phyloP scores from a whole-genome alignment of 768 basidiomycete genomes.

The Calocybe cyanea region DNA sequence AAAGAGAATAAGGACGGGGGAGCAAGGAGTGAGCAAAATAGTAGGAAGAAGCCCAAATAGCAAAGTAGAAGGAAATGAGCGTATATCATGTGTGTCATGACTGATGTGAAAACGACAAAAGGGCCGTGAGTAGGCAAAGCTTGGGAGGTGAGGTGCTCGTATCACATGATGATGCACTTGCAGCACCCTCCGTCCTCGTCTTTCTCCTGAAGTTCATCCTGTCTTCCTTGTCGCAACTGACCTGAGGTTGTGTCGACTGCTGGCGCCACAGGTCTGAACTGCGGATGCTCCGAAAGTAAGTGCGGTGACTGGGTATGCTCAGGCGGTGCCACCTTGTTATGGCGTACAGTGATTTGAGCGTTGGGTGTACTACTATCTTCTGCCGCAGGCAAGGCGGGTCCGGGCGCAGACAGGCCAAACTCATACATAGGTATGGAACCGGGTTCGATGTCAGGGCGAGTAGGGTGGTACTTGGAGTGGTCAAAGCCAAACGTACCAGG shows the following conservation, averaged over 20 bases:
- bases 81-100: background rate
- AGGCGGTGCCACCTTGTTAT: constrained; percentile 24
- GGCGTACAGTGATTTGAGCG: constrained; percentile 12
- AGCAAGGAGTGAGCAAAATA: constrained; percentile 9
- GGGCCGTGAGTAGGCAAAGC: background rate
- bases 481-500: constrained; percentile 84
- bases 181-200: constrained; percentile 61
- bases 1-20: constrained; percentile 5
- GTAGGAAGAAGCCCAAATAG: constrained; percentile 3
- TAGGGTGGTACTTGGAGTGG: constrained; percentile 61
- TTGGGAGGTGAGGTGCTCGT: background rate
- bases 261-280: constrained; percentile 11
- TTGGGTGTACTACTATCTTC: constrained; percentile 10
- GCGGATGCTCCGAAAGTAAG: constrained; percentile 60
- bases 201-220: constrained; percentile 48
- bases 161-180: constrained; percentile 84
- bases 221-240: constrained; percentile 25
- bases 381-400: background rate
- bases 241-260: constrained; percentile 16
- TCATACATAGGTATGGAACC: constrained; percentile 61
- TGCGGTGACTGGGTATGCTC: constrained; percentile 44
- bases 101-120: background rate
- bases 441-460: constrained; percentile 28
- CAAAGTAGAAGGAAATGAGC: constrained; percentile 11
- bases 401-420: constrained; percentile 45